A percentile compares a stretch with the other conserved stretches of the same genome.
phyloP scores from a whole-genome alignment of 2,329 filamentous ascomycete genomes.

The Hymenoscyphus scutula region DNA sequence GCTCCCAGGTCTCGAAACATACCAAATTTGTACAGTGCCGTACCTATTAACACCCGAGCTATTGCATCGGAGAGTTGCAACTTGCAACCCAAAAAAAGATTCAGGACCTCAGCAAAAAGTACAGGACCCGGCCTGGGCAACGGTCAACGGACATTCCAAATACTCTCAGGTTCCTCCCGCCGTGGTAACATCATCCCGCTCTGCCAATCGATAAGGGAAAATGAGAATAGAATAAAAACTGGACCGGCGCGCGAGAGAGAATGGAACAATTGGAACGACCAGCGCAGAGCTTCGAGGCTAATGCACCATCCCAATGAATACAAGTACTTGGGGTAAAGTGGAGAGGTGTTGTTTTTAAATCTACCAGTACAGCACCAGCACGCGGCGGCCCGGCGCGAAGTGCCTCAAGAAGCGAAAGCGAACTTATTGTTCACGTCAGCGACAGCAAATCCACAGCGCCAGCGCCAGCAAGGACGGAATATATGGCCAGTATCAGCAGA shows the following conservation, averaged over 20 bases:
- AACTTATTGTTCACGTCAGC: background rate
- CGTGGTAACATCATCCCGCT: background rate
- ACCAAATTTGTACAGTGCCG: background rate
- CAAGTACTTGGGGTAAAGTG: no score
- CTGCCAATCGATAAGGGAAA: background rate
- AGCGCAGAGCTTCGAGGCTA: no score
- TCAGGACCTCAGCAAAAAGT: background rate
- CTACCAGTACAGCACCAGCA: no score
- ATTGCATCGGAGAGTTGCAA: background rate
- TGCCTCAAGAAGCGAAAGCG: background rate
- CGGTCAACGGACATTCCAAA: background rate
- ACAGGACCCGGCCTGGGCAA: no score
- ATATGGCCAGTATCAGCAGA: background rate
- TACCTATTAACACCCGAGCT: conserved; percentile 2
- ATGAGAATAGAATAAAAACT: conserved; percentile 4
- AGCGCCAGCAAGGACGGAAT: background rate
- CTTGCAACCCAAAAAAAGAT: background rate
- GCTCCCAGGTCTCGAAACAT: background rate
- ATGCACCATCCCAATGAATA: background rate
- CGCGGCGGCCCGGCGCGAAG: background rate
- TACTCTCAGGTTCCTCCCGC: background rate
- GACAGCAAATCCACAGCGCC: background rate
- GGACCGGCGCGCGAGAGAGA: conserved; percentile 1
- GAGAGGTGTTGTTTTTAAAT: conserved; percentile 3
- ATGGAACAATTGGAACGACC: no score